phyloP scores from a whole-genome alignment of 306 rosid species.

The Crotalaria pallida region DNA sequence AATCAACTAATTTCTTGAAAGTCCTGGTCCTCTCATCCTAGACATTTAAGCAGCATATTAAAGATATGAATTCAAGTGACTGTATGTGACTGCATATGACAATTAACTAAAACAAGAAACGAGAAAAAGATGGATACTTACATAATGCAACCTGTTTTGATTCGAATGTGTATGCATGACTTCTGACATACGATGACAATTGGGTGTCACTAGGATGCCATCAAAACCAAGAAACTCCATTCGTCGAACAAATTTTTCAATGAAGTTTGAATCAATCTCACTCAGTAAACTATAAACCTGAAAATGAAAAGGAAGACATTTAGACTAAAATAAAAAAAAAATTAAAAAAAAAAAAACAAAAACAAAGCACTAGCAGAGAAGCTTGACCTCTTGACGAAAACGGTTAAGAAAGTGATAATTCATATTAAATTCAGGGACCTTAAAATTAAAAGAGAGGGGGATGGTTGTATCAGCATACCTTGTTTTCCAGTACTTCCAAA shows the following conservation, averaged over 20 bases:
- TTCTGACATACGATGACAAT: constrained; percentile 86
- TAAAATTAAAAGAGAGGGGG: too few relatives aligned
- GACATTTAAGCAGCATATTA: constrained; percentile 25
- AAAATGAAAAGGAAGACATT: constrained; percentile 26
- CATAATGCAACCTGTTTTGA: constrained; percentile 61
- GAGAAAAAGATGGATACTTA: constrained; percentile 32
- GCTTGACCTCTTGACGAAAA: neutral
- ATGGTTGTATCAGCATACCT: neutral
- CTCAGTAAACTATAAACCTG: constrained; percentile 68
- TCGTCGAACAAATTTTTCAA: constrained; percentile 50
- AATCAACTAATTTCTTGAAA: constrained; percentile 69
- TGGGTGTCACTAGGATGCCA: constrained; percentile 78
- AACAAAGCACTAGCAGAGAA: constrained; percentile 6
- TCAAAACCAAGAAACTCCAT: constrained; percentile 42
- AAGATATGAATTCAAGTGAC: constrained; percentile 15
- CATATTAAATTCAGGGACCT: neutral
- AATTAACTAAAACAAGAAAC: neutral
- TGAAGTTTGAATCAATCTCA: constrained; percentile 55
- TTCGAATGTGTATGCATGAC: constrained; percentile 44
- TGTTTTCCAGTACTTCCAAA: neutral
- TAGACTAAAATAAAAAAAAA: neutral
- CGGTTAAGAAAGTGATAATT: neutral
- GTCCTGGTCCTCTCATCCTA: constrained; percentile 84
- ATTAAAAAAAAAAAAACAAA: neutral
- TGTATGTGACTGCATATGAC: neutral